Conservation (phyloP, 352 stramenopile species). For the Globisporangium nodosum region DNA sequence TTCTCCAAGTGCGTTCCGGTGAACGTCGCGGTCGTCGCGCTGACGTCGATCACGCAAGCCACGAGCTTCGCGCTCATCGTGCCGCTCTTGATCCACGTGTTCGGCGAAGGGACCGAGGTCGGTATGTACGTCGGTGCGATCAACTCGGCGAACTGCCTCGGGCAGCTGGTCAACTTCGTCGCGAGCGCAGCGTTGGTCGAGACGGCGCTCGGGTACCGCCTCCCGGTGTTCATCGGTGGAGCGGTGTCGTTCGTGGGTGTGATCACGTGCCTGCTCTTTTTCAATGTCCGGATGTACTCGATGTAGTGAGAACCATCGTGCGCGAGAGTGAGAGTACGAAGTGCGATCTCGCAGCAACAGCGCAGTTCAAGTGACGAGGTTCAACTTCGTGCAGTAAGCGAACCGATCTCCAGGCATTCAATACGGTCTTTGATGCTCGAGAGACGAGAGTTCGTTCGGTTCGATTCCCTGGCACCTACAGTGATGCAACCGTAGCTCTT, state of each 20-base stretch:
- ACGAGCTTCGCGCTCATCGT: conserved; percentile 46
- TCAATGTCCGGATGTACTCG: conserved; percentile 74
- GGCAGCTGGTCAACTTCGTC: conserved; percentile 50
- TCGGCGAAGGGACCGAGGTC: conserved; percentile 29
- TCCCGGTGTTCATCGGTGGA: conserved; percentile 24
- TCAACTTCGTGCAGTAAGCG: too few relatives aligned
- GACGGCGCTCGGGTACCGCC: conserved; percentile 18
- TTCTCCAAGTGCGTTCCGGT: conserved; percentile 27
- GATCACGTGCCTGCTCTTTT: conserved; percentile 49
- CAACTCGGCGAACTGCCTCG: conserved; percentile 46
- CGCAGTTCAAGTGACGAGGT: neutral
- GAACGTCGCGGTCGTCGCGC: conserved; percentile 29
- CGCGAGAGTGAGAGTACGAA: neutral
- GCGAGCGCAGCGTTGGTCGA: conserved; percentile 30
- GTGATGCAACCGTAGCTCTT: conserved; percentile 1
- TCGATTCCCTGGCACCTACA: neutral
- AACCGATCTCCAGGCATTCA: neutral
- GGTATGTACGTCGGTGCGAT: conserved; percentile 48
- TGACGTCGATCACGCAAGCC: conserved; percentile 35
- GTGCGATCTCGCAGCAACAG: neutral
- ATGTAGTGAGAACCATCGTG: conserved; percentile 29
- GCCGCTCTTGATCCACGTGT: conserved; percentile 41
- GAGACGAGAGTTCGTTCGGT: neutral
- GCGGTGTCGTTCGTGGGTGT: conserved; percentile 49
- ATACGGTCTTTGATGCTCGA: neutral